phyloP scores from a whole-genome alignment of 257 asterid genomes.

The Vinca minor region DNA sequence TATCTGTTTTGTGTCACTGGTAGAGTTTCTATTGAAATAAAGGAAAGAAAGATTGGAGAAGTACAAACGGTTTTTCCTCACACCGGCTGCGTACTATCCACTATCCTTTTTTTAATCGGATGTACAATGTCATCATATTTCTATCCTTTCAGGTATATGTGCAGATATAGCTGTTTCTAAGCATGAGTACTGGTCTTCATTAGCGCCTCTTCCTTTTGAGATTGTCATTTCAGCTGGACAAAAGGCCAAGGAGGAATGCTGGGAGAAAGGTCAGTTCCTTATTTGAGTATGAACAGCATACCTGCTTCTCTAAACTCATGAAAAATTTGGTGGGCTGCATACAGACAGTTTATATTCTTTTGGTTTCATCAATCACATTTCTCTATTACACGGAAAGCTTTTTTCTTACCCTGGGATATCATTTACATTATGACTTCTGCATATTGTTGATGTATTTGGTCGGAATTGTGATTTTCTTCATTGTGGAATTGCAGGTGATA shows the following conservation, averaged over 20 bases:
- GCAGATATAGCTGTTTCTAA: constrained; percentile 71
- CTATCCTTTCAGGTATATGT: constrained; percentile 51
- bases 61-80: not conserved
- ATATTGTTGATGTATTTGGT: not conserved
- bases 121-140: not conserved
- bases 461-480: not conserved
- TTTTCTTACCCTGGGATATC: not conserved
- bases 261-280: constrained; percentile 60
- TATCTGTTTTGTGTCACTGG: not conserved
- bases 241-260: constrained; percentile 79
- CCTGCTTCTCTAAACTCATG: not conserved
- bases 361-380: not conserved
- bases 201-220: constrained; percentile 95
- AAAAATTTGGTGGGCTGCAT: not conserved
- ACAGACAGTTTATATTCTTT: not conserved
- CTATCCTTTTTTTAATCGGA: not conserved
- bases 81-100: too few species aligned
- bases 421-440: not conserved
- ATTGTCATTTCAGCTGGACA: constrained; percentile 93
- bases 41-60: not conserved
- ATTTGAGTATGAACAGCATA: not conserved
- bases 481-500: constrained; percentile 42
- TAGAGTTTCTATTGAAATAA: not conserved
- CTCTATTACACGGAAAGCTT: not conserved
- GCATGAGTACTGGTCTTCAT: constrained; percentile 91